Percentiles rank a stretch among this genome's conserved stretches.
These are phyloP conservation scores for Nectriaceae sp. DNA, from an alignment of 2,329 filamentous ascomycete species.

Conservation along the genomic window DNA sequence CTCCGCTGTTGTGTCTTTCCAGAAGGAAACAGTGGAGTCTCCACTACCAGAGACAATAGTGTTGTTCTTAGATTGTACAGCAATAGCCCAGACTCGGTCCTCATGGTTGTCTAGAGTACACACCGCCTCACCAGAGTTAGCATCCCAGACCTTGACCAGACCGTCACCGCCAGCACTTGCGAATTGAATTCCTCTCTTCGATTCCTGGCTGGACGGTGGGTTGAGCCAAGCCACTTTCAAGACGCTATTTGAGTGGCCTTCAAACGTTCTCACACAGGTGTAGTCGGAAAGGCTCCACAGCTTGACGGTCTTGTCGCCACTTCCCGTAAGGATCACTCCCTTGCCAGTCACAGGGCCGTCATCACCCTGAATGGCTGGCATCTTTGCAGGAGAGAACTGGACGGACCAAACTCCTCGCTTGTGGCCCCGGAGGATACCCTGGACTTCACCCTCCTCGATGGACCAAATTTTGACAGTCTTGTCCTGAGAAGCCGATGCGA, in stretches of 20 bases:
- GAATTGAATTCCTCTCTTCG: constrained; percentile 67
- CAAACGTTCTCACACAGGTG: constrained; percentile 88
- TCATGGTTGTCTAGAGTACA: constrained; percentile 96
- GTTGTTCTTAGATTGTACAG: constrained; percentile 68
- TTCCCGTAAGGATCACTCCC: constrained; percentile 85
- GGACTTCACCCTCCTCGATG: constrained; percentile 81
- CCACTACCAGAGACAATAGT: constrained; percentile 87
- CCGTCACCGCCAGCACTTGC: constrained; percentile 92
- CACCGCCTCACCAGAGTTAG: constrained; percentile 78
- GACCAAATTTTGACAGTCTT: constrained; percentile 98
- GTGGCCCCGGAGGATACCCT: constrained; percentile 90
- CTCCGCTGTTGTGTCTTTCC: constrained; percentile 85
- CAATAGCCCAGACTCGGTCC: constrained; percentile 90
- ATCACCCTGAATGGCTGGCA: constrained; percentile 72
- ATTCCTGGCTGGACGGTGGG: constrained; percentile 49
- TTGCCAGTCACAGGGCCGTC: constrained; percentile 73
- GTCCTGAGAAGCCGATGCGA: constrained; percentile 96
- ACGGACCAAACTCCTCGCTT: constrained; percentile 96
- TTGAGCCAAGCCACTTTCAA: constrained; percentile 90
- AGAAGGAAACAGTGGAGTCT: constrained; percentile 92
- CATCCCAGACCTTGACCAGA: constrained; percentile 95
- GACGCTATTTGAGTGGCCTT: constrained; percentile 94
- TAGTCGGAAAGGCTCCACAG: constrained; percentile 94
- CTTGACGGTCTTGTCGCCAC: constrained; percentile 94
- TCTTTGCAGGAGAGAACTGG: constrained; percentile 79